Percentiles rank a stretch among this genome's conserved stretches.
Evolutionary conservation across 1,284 basidiomycete genomes (phyloP).

Genomic region (Pseudozyma sp.): DNA sequence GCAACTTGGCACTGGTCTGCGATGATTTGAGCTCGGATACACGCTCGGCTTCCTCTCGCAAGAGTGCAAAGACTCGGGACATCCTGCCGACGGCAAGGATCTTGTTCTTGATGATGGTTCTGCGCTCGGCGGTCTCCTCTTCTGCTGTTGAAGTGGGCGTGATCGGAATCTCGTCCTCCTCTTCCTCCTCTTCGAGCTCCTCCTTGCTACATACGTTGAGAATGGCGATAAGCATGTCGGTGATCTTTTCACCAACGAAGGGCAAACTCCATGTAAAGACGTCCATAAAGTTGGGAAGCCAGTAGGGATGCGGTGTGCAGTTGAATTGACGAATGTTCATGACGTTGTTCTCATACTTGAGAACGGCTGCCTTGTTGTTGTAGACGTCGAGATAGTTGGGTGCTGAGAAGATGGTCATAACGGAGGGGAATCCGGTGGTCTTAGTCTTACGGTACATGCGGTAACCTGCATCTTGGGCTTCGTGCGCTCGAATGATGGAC

Average conservation of each 20-base stretch:
- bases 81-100: slow-evolving; percentile 97
- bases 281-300: slow-evolving; percentile 99
- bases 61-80: slow-evolving; percentile 92
- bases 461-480: slow-evolving; percentile 90
- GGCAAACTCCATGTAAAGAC: slow-evolving; percentile 99
- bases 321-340: slow-evolving; percentile 96
- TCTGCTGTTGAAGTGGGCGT: slow-evolving; percentile 46
- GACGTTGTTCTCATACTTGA: slow-evolving; percentile 96
- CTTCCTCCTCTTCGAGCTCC: slow-evolving; percentile 88
- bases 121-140: slow-evolving; percentile 79
- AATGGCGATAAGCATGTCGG: slow-evolving; percentile 95
- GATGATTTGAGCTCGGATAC: slow-evolving; percentile 96
- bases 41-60: slow-evolving; percentile 98
- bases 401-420: slow-evolving; percentile 96
- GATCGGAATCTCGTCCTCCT: slow-evolving; percentile 71
- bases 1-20: slow-evolving; percentile 81
- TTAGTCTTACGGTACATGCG: slow-evolving; percentile 98
- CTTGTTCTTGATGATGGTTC: slow-evolving; percentile 94
- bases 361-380: slow-evolving; percentile 94
- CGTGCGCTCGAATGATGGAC: slow-evolving; percentile 94
- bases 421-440: slow-evolving; percentile 87
- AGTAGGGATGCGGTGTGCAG: slow-evolving; percentile 93
- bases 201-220: slow-evolving; percentile 94
- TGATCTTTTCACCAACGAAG: slow-evolving; percentile 97
- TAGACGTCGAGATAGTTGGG: slow-evolving; percentile 95